A percentile compares a stretch with the other conserved stretches of the same genome.
These are phyloP conservation scores for Candida sojae DNA, from an alignment of 1,139 yeast genomes.

Conservation along the genomic window DNA sequence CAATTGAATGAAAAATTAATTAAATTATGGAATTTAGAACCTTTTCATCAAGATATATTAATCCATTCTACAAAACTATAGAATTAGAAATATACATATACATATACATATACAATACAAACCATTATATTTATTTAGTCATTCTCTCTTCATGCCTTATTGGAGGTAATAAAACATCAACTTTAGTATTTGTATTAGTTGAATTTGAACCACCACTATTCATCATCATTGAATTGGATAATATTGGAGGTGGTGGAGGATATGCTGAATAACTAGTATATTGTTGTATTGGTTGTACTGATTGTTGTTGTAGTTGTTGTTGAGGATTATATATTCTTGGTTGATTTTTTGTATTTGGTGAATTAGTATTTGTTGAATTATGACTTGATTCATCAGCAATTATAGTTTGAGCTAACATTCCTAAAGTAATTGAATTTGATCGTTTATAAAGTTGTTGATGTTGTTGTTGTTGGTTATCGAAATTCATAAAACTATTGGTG, in stretches of 20 bases:
- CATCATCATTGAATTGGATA: slow-evolving; percentile 3
- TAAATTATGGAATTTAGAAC: slow-evolving; percentile 26
- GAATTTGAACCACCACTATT: neutral
- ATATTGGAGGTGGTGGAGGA: slow-evolving; percentile 17
- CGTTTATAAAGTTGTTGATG: slow-evolving; percentile 6
- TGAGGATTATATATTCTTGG: slow-evolving; percentile 2
- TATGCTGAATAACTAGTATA: slow-evolving; percentile 13
- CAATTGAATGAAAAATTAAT: slow-evolving; percentile 13
- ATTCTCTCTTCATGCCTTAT: slow-evolving; percentile 10
- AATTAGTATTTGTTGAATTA: slow-evolving; percentile 2
- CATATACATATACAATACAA: neutral
- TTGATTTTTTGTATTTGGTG: slow-evolving; percentile 4
- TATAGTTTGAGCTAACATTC: slow-evolving; percentile 11
- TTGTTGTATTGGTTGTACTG: neutral
- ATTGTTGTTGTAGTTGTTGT: slow-evolving; percentile 4
- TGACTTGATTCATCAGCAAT: slow-evolving; percentile 3
- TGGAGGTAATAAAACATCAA: slow-evolving; percentile 15
- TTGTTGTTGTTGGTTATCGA: neutral
- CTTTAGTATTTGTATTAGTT: neutral
- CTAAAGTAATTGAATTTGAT: slow-evolving; percentile 16
- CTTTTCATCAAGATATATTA: slow-evolving; percentile 23
- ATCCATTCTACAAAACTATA: slow-evolving; percentile 15
- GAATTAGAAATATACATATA: slow-evolving; percentile 5
- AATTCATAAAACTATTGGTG: slow-evolving; percentile 5
- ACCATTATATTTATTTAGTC: neutral